Conservation (phyloP, 228 moss, liverwort and hornwort species). For the Sphagnum fallax region DNA sequence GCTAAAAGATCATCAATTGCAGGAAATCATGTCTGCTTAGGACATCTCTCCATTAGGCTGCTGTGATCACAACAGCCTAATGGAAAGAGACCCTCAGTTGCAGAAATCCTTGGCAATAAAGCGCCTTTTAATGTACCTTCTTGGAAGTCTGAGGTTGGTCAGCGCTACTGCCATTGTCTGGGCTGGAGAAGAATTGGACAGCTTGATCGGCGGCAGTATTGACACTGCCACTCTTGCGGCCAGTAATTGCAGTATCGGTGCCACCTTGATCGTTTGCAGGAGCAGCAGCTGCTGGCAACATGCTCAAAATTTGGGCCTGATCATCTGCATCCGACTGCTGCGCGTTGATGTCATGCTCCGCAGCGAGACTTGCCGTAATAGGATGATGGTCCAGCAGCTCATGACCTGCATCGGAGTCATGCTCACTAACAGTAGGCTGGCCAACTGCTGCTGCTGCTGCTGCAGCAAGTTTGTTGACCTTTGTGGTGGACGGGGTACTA, state of each 20-base stretch:
- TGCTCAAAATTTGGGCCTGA: conserved; percentile 24
- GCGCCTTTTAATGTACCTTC: conserved; percentile 48
- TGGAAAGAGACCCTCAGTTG: too few species aligned
- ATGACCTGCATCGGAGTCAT: conserved; percentile 31
- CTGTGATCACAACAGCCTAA: too few species aligned
- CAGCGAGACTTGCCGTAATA: conserved; percentile 26
- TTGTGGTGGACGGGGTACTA: conserved; percentile 6
- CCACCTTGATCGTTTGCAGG: conserved; percentile 30
- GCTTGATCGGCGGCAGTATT: background rate
- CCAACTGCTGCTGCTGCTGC: conserved; percentile 35
- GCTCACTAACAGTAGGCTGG: conserved; percentile 33
- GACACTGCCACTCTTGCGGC: too few species aligned
- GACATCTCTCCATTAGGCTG: too few species aligned
- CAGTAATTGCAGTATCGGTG: conserved; percentile 20
- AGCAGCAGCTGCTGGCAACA: conserved; percentile 34
- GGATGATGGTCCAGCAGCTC: conserved; percentile 37
- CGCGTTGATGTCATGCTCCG: conserved; percentile 15
- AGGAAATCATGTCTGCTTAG: too few species aligned
- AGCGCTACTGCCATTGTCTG: conserved; percentile 55
- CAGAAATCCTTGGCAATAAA: too few species aligned
- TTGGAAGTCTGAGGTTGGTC: conserved; percentile 23
- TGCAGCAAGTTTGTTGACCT: conserved; percentile 18
- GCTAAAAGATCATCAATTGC: too few species aligned
- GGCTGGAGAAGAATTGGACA: conserved; percentile 55
- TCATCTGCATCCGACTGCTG: conserved; percentile 2